phyloP scores from a whole-genome alignment of 1,284 basidiomycete species.

The Cryptococcus maquisensis region DNA sequence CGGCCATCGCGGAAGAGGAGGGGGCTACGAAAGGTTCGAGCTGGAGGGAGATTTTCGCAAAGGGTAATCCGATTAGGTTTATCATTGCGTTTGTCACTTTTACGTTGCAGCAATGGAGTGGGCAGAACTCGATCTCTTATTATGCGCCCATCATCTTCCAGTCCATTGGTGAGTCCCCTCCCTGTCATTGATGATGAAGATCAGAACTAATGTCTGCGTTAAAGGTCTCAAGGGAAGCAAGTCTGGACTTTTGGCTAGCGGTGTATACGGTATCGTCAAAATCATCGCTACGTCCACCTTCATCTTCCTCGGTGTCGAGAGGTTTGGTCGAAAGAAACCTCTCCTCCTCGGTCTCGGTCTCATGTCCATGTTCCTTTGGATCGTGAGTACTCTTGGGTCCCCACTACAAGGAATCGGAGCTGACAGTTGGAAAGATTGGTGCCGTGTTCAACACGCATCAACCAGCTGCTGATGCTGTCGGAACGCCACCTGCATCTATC shows the following conservation, averaged over 20 bases:
- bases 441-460: conserved; percentile 70
- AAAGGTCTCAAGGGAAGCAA: conserved; percentile 52
- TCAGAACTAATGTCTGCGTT: background rate
- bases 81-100: conserved; percentile 58
- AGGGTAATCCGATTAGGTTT: conserved; percentile 68
- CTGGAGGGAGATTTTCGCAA: conserved; percentile 62
- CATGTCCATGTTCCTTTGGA: conserved; percentile 61
- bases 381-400: conserved; percentile 46
- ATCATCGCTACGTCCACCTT: conserved; percentile 66
- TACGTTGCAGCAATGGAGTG: conserved; percentile 64
- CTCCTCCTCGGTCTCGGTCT: conserved; percentile 54
- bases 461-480: conserved; percentile 20
- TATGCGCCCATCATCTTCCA: conserved; percentile 62
- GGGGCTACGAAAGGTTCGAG: conserved; percentile 36
- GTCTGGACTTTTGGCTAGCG: conserved; percentile 65
- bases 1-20: conserved; percentile 54
- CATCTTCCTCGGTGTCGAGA: conserved; percentile 57
- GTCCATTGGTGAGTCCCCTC: conserved; percentile 47
- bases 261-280: conserved; percentile 75
- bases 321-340: conserved; percentile 51
- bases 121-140: conserved; percentile 62
- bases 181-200: background rate
- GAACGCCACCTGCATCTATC: conserved; percentile 34
- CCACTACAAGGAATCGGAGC: background rate
- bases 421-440: conserved; percentile 47